Conservation (phyloP, 768 basidiomycete genomes). For the Pleurotus tuoliensis region DNA sequence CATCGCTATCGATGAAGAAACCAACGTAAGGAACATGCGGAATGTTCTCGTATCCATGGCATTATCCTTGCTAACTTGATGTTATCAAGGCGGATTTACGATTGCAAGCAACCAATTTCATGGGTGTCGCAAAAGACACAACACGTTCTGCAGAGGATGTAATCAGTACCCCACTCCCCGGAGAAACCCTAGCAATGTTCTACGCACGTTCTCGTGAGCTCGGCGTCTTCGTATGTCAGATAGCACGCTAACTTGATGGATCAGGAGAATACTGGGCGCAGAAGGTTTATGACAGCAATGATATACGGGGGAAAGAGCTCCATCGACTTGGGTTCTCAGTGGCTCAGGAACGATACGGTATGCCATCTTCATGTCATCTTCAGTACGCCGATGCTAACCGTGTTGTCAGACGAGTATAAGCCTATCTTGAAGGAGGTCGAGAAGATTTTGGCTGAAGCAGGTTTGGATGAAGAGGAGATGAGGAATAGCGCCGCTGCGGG, state of each 20-base stretch:
- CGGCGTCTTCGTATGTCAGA: neutral
- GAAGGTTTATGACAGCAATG: constrained; percentile 56
- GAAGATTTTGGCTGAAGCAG: constrained; percentile 78
- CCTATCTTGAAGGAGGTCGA: constrained; percentile 81
- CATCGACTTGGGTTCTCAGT: constrained; percentile 74
- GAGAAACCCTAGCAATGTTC: constrained; percentile 80
- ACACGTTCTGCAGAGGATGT: constrained; percentile 65
- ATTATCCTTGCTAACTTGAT: neutral
- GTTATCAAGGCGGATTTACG: constrained; percentile 29
- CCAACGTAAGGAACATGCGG: neutral
- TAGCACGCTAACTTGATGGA: too few relatives aligned
- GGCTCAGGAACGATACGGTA: constrained; percentile 72
- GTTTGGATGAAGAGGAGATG: constrained; percentile 82
- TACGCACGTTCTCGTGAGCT: constrained; percentile 75
- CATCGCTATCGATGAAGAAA: neutral
- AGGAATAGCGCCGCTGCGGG: constrained; percentile 47
- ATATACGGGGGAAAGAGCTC: constrained; percentile 73
- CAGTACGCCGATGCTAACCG: neutral
- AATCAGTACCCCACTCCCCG: constrained; percentile 76
- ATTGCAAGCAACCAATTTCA: constrained; percentile 34
- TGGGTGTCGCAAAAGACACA: constrained; percentile 62
- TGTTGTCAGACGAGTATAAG: constrained; percentile 62
- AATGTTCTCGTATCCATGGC: too few relatives aligned
- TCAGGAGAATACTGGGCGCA: constrained; percentile 79
- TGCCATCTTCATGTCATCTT: constrained; percentile 16